Base-by-base conservation (phyloP, 768 basidiomycete species). In the Fistulinella prunicolor region DNA sequence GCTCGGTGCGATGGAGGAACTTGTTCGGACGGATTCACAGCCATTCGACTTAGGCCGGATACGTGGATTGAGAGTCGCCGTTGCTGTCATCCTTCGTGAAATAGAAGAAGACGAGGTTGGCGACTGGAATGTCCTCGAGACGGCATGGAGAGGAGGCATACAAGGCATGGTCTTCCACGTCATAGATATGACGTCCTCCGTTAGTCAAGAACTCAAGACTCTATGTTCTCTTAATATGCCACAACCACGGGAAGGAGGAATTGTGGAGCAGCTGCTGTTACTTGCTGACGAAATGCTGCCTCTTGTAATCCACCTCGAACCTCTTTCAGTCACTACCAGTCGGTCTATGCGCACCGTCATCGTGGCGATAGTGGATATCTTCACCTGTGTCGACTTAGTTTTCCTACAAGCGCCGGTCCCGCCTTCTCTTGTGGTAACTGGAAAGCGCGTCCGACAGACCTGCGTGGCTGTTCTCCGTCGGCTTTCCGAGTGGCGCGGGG, bases 31-130 rank as follows among this genome's bases (percentile, higher is more conserved):
- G 13, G 61, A 61, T 32, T 50, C 51, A 16, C 43, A 22, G 55
- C 73, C 42, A 74, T 72, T 57, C 63, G 73, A 44, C 73, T 70
- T 51, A 70, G 73, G 75, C 17, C 71, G 78, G 38, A 59, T 88
- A 17, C 77, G 81, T 28, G 78, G 76, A 7, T 63, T 90, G 13
- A 79, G 86, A 2, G 80, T 86, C 23, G 81, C 86, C 0, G 56
- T 86, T 13, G 80, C 80, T 0, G 68, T 87, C 13, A 61, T 89
- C 8, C 62, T 71, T 24, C 70, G 71, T 19, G 82, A 83, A 39
- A 62, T 89, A 1, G 66, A 65, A 10, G 66, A 71, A 16, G 70
- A 72, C n/a, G 77, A 78, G 17, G 65, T 70, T 32, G 82, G 78
- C 7, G 82, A 83, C 48, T 80, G 75, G 73, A 71, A 66, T 12